phyloP scores from a whole-genome alignment of 2,329 filamentous ascomycete genomes.

The Lomentospora prolificans region DNA sequence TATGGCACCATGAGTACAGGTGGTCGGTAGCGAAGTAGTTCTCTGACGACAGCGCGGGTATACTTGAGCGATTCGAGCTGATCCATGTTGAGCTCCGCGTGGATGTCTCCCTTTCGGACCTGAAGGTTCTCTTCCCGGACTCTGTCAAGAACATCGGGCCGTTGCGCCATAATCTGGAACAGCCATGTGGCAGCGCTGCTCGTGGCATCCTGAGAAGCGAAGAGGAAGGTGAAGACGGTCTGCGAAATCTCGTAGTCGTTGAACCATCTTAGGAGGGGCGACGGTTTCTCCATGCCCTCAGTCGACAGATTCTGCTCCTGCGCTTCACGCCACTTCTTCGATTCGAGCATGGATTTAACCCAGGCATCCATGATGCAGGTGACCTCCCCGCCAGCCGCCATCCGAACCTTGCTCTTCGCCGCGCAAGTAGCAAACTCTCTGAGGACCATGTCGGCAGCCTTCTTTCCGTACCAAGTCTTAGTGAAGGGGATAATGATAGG shows the following conservation, averaged over 20 bases:
- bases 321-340: slow-evolving; percentile 69
- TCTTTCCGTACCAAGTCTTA: slow-evolving; percentile 96
- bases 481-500: slow-evolving; percentile 92
- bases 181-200: slow-evolving; percentile 90
- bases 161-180: slow-evolving; percentile 88
- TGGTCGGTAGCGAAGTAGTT: slow-evolving; percentile 86
- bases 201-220: slow-evolving; percentile 94
- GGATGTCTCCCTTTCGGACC: slow-evolving; percentile 63
- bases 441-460: slow-evolving; percentile 85
- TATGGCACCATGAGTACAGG: slow-evolving; percentile 98
- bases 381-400: slow-evolving; percentile 77
- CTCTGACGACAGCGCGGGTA: slow-evolving; percentile 84
- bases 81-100: slow-evolving; percentile 66
- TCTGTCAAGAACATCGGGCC: slow-evolving; percentile 83
- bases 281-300: slow-evolving; percentile 68
- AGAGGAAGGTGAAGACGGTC: slow-evolving; percentile 92
- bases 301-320: slow-evolving; percentile 61
- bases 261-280: slow-evolving; percentile 75
- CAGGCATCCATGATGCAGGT: slow-evolving; percentile 94
- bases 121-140: slow-evolving; percentile 84
- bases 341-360: slow-evolving; percentile 81
- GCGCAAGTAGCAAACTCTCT: slow-evolving; percentile 84
- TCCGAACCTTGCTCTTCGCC: slow-evolving; percentile 84
- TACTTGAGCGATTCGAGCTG: slow-evolving; percentile 82
- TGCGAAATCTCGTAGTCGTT: slow-evolving; percentile 84